Evolutionary conservation across 768 basidiomycete species (phyloP), one percentile per base, ranked within the genome.

Genomic region (Xanthoconium purpureum): DNA sequence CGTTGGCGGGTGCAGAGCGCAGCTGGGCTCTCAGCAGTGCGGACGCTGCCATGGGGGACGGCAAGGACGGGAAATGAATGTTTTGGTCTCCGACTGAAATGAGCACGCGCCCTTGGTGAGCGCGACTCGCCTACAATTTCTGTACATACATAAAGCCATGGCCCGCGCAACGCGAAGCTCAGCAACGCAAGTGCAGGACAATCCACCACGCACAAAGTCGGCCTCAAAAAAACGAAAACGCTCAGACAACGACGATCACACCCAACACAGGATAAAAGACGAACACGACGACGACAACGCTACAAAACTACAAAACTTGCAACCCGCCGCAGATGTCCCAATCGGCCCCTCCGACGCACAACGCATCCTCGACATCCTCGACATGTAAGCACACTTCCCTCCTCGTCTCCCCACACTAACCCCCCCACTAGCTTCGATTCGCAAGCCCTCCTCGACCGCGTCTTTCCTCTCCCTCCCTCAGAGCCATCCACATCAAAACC

Each of bases 401-500:
- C 28, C 24, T 30, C 13, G 3, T 18, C 28, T 38, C 48, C 6
- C 29, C 33, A 36, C 32, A 36, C 42, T 48, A 53, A 63, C 43
- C 37, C 7, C 7, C 58, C 50, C 43, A 46, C 20, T 37, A 89
- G 88, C 62, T 73, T 83, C 57, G 91, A 93, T 69, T 78, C 78
- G 0, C 89, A 89, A 61, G 88, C 85, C 46, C 76, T 93, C 6
- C 83, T 93, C 11, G 89, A 92, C 77, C 86, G 90, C 62, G 86
- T 89, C 59, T 87, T 88, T 66, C 82, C 85, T 37, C 74, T 84
- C 24, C 74, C 75, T 20, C 67, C 74, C n/a, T 39, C 74, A 38
- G 68, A 74, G n/a, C 74, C 80, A 1, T 71, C 76, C 17, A 74
- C 78, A 11, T 75, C 75, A 44, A 70, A 71, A 33, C 62, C 71